These are phyloP conservation scores for Cyclocybe cylindracea DNA, from an alignment of 768 basidiomycete species.

Conservation along the genomic window DNA sequence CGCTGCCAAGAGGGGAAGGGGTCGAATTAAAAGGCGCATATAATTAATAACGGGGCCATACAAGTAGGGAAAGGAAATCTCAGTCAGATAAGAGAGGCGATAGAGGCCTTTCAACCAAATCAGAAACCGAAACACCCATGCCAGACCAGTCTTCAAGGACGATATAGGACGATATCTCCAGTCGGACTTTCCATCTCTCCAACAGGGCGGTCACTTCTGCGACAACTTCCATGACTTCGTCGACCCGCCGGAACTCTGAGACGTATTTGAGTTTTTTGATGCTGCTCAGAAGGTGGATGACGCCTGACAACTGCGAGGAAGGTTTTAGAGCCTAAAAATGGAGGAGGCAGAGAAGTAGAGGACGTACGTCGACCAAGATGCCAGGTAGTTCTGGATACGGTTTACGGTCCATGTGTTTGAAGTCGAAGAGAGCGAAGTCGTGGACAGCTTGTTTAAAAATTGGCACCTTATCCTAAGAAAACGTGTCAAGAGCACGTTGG, in stretches of 20 bases:
- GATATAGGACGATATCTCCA: conserved; percentile 2
- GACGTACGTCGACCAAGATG: not conserved
- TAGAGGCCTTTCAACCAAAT: too few relatives aligned
- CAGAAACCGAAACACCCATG: too few relatives aligned
- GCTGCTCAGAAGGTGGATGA: not conserved
- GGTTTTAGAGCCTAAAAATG: not conserved
- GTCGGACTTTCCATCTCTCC: conserved; percentile 5
- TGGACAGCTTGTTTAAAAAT: not conserved
- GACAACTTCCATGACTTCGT: not conserved
- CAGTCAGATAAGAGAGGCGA: too few relatives aligned
- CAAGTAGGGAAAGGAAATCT: too few relatives aligned
- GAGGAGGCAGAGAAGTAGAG: not conserved
- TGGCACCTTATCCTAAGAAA: conserved; percentile 1
- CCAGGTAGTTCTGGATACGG: conserved; percentile 7
- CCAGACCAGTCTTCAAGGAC: not conserved
- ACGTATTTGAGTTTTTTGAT: conserved; percentile 8
- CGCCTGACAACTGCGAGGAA: not conserved
- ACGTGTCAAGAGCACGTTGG: not conserved
- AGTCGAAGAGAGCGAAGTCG: conserved; percentile 1
- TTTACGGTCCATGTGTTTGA: conserved; percentile 6
- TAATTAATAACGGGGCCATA: too few relatives aligned
- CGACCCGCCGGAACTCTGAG: conserved; percentile 1
- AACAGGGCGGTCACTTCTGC: not conserved
- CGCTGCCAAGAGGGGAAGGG: too few relatives aligned
- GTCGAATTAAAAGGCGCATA: too few relatives aligned